Evolutionary conservation across 2,329 filamentous ascomycete genomes (phyloP), one percentile per base, ranked within the genome.

Genomic region (Teratosphaeria pseudoeucalypti): DNA sequence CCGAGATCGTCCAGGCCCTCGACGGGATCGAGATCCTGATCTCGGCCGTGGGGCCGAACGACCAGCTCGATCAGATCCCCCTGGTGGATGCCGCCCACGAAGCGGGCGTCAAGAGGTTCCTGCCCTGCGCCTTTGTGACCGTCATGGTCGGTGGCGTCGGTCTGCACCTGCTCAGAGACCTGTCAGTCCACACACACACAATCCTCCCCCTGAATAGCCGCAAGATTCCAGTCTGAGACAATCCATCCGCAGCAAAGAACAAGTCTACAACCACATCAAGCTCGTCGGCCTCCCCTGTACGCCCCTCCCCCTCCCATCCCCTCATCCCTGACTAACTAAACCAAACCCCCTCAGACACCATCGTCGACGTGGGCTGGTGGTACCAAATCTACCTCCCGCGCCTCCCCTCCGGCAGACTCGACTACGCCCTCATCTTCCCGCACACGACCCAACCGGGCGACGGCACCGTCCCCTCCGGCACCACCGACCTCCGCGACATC

Each of bases 301-400:
- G 34, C 4, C 12, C 37, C 16, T 12, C 37, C 11, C 37, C 16
- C 6, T 6, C 37, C 11, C 5, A 43, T 2, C 12, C 37, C 23
- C 23, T 23, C 14, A n/a, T n/a, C 37, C 5, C 16, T 2, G 16
- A 2, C 12, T 2, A 43, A 2, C 12, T n/a, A 23, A 23, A 23
- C 37, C 6, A 43, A n/a, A 6, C 6, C 37, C 37, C 16, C 11
- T 4, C 37, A 43, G 37, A 43, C 37, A 84, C 82, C 6, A 72
- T 81, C 65, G 77, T 84, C 56, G 82, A 85, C 62, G 76, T 83
- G 12, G 82, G 82, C n/a, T 82, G 74, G 73, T 85, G 82, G 82
- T 80, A 81, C 65, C 80, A 83, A 64, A 63, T 79, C 34, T 71
- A 72, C 5, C 73, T 78, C 58, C 77, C 77, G 12, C 66, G 65